phyloP scores from a whole-genome alignment of 257 asterid genomes.

The Osmanthus fragrans region DNA sequence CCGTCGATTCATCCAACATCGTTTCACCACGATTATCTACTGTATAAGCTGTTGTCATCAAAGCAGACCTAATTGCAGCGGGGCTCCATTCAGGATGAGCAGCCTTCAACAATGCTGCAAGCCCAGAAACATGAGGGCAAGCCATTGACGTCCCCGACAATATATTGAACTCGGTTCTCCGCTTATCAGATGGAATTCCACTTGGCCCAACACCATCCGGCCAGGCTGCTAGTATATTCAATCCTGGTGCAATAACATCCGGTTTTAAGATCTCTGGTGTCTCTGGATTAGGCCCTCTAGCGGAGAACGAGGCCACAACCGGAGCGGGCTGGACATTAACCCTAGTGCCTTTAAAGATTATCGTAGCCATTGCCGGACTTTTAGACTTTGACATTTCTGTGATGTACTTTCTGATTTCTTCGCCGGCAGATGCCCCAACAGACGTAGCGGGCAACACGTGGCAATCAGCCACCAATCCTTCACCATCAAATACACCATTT shows the following conservation, averaged over 20 bases:
- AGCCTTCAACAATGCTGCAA: constrained; percentile 79
- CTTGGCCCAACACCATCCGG: constrained; percentile 72
- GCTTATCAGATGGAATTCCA: constrained; percentile 63
- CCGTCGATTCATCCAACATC: constrained; percentile 77
- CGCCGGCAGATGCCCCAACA: constrained; percentile 63
- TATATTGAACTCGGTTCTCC: constrained; percentile 75
- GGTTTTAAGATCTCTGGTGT: constrained; percentile 87
- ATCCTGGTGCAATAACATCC: constrained; percentile 84
- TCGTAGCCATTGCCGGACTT: constrained; percentile 52
- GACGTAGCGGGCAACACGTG: constrained; percentile 84
- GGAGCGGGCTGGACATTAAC: constrained; percentile 80
- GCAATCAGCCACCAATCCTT: constrained; percentile 83
- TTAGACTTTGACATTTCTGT: constrained; percentile 34
- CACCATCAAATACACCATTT: constrained; percentile 81
- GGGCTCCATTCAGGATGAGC: constrained; percentile 97
- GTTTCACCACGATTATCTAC: constrained; percentile 60
- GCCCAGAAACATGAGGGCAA: constrained; percentile 86
- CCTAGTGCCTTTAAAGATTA: constrained; percentile 65
- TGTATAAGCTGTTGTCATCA: constrained; percentile 87
- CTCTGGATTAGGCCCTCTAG: constrained; percentile 87
- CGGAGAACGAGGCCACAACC: constrained; percentile 75
- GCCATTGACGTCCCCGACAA: constrained; percentile 93
- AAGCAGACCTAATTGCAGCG: constrained; percentile 80
- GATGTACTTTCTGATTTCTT: constrained; percentile 68
- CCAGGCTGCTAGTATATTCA: constrained; percentile 93